Evolutionary conservation across 805 yeast species (phyloP).

Genomic region (Metschnikowia gruessii): DNA sequence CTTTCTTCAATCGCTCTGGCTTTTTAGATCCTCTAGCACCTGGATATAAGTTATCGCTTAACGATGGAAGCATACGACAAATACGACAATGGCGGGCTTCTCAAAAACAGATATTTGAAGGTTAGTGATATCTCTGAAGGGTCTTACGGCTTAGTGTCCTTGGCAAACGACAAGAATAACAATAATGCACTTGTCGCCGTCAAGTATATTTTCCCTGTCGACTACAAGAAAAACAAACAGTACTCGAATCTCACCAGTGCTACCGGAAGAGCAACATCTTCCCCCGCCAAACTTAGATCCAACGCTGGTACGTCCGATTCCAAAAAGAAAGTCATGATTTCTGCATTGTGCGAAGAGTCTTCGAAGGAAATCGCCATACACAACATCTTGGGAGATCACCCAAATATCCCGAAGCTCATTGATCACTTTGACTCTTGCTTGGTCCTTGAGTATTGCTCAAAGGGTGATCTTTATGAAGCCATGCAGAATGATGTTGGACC

Average conservation of each 20-base stretch:
- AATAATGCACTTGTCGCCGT: slow-evolving; percentile 66
- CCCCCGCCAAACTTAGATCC: slow-evolving; percentile 35
- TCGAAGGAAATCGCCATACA: slow-evolving; percentile 67
- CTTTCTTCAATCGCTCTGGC: neutral
- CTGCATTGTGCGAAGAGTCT: slow-evolving; percentile 50
- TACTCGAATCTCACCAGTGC: slow-evolving; percentile 18
- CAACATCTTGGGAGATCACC: slow-evolving; percentile 51
- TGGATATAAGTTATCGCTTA: neutral
- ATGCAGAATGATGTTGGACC: slow-evolving; percentile 67
- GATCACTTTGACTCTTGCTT: slow-evolving; percentile 53
- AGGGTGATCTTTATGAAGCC: slow-evolving; percentile 85
- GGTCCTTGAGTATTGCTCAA: slow-evolving; percentile 74
- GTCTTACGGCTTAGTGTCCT: slow-evolving; percentile 86
- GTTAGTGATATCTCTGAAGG: slow-evolving; percentile 83
- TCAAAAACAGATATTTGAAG: slow-evolving; percentile 62
- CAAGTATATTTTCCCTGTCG: slow-evolving; percentile 71
- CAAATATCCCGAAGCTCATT: slow-evolving; percentile 44
- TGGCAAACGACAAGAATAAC: slow-evolving; percentile 67
- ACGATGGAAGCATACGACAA: slow-evolving; percentile 40
- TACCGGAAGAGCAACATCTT: slow-evolving; percentile 30
- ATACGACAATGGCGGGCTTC: slow-evolving; percentile 42
- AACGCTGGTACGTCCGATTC: slow-evolving; percentile 13
- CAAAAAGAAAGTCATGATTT: slow-evolving; percentile 26
- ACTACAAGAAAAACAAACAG: slow-evolving; percentile 30
- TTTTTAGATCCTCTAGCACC: neutral